Conservation (phyloP, 2,329 filamentous ascomycete species). For the Sordariomycetes sp. region DNA sequence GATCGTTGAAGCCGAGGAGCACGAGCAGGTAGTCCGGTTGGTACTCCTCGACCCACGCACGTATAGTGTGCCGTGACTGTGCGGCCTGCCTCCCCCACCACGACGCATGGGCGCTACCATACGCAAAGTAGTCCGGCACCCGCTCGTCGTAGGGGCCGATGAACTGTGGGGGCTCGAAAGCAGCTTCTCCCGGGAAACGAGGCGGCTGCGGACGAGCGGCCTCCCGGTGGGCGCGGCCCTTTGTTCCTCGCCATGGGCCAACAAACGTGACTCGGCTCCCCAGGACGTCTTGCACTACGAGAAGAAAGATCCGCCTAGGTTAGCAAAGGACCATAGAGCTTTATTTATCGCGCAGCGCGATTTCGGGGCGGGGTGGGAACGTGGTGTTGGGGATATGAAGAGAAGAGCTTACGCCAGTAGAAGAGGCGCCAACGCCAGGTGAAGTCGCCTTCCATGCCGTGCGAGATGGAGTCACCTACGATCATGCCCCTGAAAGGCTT, state of each 20-base stretch:
- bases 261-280: background rate
- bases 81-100: constrained; percentile 17
- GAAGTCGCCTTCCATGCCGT: constrained; percentile 23
- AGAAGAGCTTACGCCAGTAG: constrained; percentile 18
- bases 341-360: too few species aligned
- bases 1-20: constrained; percentile 20
- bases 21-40: constrained; percentile 19
- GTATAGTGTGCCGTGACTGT: constrained; percentile 15
- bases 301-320: background rate
- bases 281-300: background rate
- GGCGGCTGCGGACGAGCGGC: background rate
- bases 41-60: constrained; percentile 13
- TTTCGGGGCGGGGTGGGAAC: background rate
- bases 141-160: too few species aligned
- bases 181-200: background rate
- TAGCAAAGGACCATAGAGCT: too few species aligned
- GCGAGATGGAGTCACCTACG: constrained; percentile 23
- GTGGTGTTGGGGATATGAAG: background rate
- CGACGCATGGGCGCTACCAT: background rate
- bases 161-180: background rate
- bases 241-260: background rate
- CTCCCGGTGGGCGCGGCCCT: background rate
- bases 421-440: constrained; percentile 28
- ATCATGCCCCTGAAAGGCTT: constrained; percentile 10
- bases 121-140: too few species aligned